Evolutionary conservation across 176 grass and related monocot genomes (phyloP).

Genomic region (Thalia dealbata): DNA sequence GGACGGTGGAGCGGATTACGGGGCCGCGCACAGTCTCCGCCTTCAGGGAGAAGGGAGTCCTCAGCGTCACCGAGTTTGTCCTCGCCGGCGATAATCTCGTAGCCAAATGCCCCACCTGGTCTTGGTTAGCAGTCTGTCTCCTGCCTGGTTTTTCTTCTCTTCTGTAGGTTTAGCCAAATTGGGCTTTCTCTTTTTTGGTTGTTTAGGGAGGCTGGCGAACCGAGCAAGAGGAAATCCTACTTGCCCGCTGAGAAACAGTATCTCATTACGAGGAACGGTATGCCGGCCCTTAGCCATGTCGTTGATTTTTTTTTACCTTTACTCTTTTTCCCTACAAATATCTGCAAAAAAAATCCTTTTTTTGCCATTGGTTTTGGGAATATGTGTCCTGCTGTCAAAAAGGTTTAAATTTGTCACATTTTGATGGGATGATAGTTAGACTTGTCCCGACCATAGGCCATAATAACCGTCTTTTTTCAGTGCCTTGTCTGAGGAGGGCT

Average conservation of each 20-base stretch:
- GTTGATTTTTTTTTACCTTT: background rate
- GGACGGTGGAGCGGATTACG: constrained; percentile 70
- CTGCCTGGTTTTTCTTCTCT: background rate
- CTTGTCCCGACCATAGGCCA: background rate
- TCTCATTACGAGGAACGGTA: constrained; percentile 92
- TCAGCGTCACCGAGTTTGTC: constrained; percentile 85
- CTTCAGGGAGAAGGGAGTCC: constrained; percentile 92
- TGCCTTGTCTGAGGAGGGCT: constrained; percentile 77
- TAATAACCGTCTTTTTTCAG: constrained; percentile 13
- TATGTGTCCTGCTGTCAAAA: background rate
- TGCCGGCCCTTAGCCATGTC: background rate
- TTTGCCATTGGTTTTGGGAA: background rate
- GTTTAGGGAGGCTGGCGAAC: constrained; percentile 72
- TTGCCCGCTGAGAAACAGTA: constrained; percentile 77
- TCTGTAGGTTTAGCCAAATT: background rate
- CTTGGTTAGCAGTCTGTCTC: constrained; percentile 44
- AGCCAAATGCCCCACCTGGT: constrained; percentile 96
- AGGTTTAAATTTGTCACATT: background rate
- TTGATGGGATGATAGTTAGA: background rate
- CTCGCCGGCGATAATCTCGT: constrained; percentile 96
- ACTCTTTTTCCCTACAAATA: background rate
- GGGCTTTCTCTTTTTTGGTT: constrained; percentile 30
- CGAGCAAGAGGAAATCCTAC: constrained; percentile 65
- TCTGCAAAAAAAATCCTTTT: background rate
- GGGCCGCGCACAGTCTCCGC: constrained; percentile 68